Base-by-base conservation (phyloP, 2,329 filamentous ascomycete species). In the Venturia asperata region DNA sequence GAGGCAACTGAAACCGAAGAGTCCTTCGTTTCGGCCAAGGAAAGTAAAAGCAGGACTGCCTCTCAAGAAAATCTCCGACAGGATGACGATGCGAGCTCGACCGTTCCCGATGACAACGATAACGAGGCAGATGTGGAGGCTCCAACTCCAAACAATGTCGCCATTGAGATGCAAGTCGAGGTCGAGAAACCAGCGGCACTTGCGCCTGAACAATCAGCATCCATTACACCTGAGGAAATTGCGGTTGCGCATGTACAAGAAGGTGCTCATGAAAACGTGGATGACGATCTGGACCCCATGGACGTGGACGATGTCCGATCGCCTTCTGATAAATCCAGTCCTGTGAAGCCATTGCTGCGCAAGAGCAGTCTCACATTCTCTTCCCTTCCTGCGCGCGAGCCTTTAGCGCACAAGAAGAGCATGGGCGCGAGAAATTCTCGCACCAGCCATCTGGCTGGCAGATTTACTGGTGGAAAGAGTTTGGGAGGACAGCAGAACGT, bases 291-390 rank as follows among this genome's bases (percentile, higher is more conserved):
- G 27, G 74, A 77, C 34, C 73, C 77, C 17, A 76, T 78, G 70
- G 76, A 77, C 19, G 70, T 74, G 60, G 82, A 84, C 47, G 83
- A 83, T 67, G 77, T 77, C 27, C 79, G 81, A 67, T 88, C 87
- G 3, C 83, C 84, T 19, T 90, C 88, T 1, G 87, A 90, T 61
- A 82, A 80, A 0, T 91, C 89, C 0, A 92, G 88, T 70, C 90
- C 90, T 0, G 85, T 89, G 61, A 83, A 90, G 69, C 88, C 89
- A 1, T 81, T 90, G 39, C 84, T 95, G 69, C 87, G 93, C 67
- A 97, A 97, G 81, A 96, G 92, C 77, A 97, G 93, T 74, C 82
- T 99, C 67, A 96, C 90, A 66, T 97, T 99, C 77, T 91, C 94
- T 45, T 91, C 94, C 21, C 81, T 99, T 15, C 94, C 94, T 39